Evolutionary conservation across 345 rosid species (phyloP).

Genomic region (Excoecaria cochinchinensis): DNA sequence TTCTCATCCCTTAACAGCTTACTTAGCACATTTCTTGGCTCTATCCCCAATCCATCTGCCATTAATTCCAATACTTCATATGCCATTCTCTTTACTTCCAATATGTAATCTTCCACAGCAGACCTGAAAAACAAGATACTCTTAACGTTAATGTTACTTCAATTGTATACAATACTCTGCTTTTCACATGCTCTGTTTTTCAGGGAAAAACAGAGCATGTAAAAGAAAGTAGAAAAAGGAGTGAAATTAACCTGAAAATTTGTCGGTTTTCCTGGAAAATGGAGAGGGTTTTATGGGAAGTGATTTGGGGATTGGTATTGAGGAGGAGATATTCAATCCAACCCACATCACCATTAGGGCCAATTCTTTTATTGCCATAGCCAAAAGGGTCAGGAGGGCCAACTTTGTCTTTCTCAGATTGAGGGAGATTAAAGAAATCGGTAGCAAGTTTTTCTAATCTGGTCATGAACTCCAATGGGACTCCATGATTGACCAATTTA

Average conservation of each 20-base stretch:
- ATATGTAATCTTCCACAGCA: conserved; percentile 37
- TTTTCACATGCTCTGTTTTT: neutral
- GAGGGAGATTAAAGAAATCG: conserved; percentile 61
- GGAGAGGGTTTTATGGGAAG: conserved; percentile 30
- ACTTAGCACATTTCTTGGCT: conserved; percentile 33
- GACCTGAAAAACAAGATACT: conserved; percentile 1
- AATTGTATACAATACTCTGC: neutral
- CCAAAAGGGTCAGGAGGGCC: conserved; percentile 85
- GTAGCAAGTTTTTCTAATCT: conserved; percentile 53
- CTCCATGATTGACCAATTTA: conserved; percentile 77
- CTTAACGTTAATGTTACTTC: neutral
- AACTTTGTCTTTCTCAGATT: conserved; percentile 51
- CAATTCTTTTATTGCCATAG: conserved; percentile 68
- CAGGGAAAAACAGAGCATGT: conserved; percentile 11
- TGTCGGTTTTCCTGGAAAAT: conserved; percentile 34
- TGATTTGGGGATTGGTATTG: conserved; percentile 38
- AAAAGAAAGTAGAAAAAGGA: neutral
- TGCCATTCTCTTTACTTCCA: conserved; percentile 34
- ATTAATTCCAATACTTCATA: conserved; percentile 29
- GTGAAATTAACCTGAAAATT: conserved; percentile 44
- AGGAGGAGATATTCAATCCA: conserved; percentile 77
- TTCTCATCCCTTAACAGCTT: conserved; percentile 28
- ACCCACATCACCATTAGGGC: conserved; percentile 71
- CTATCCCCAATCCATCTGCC: conserved; percentile 35
- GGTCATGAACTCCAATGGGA: conserved; percentile 48